Evolutionary conservation across 179 eudicot genomes (phyloP), one percentile per base, ranked within the genome.

Genomic region (Patellifolia procumbens): DNA sequence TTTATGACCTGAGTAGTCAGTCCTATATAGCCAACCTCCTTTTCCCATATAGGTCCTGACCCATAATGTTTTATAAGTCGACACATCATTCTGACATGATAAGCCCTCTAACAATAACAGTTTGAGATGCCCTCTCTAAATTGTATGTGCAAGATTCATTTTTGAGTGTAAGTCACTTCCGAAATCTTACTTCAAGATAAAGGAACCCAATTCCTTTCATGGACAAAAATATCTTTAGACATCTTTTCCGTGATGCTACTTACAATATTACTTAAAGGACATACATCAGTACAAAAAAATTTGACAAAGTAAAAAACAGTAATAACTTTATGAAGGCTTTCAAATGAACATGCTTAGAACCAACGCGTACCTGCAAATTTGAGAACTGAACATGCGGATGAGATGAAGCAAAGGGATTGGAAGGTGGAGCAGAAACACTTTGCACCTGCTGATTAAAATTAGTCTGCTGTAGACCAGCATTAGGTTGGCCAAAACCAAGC

Each of bases 291-390:
- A 43, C 28, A 35, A 2, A 7, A 49, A 48, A 9, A n/a, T 17
- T 28, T 3, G 31, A 37, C 55, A 58, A 59, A 24, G 63, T 34
- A 71, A 60, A 55, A 22, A 29, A 3, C 32, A 58, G 20, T 60
- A 76, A 3, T 46, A 16, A 70, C 7, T 12, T 10, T 32, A 12
- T 49, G 7, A 16, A 13, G 31, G 5, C 20, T 52, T 46, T 52
- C 4, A 37, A 55, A 45, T 1, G 1, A 68, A 53, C 39, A 74
- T 10, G 60, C 10, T 49, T 7, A 49, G 22, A 61, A 70, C 15
- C 43, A n/a, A n/a, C 80, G 66, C 37, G 26, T 74, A 91, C 96
- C 93, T 89, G 91, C 75, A 82, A 71, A 32, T 68, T 73, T 20
- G 56, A 76, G 31, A 76, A 34, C 84, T 76, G 87, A 51, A 72